phyloP scores from a whole-genome alignment of 768 basidiomycete species.

The Panellus pusillus region DNA sequence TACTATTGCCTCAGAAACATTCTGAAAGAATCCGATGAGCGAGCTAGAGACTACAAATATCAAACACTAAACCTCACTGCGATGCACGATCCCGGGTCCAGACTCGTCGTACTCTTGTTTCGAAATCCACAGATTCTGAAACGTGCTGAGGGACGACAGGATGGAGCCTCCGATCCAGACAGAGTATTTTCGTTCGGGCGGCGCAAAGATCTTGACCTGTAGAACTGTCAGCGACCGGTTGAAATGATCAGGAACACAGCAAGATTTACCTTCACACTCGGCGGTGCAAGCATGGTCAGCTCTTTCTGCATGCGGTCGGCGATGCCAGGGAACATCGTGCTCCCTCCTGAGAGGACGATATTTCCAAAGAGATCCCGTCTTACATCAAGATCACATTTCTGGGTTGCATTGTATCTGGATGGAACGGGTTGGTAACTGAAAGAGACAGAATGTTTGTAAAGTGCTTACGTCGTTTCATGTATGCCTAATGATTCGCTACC shows the following conservation, averaged over 20 bases:
- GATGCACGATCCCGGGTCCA: constrained; percentile 4
- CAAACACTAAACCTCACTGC: neutral
- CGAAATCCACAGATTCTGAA: constrained; percentile 1
- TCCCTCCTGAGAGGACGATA: constrained; percentile 4
- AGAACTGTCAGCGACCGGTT: neutral
- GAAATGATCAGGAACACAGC: too few species aligned
- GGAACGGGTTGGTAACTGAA: neutral
- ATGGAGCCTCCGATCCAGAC: constrained; percentile 9
- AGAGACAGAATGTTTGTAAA: neutral
- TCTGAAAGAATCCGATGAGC: too few species aligned
- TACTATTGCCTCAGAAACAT: too few species aligned
- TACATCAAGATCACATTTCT: constrained; percentile 1
- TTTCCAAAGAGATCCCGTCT: neutral
- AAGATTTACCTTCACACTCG: constrained; percentile 53
- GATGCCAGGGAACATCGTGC: constrained; percentile 9
- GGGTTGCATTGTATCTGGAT: neutral
- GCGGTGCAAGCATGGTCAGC: constrained; percentile 59
- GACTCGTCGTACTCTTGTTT: constrained; percentile 10
- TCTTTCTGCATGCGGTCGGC: constrained; percentile 73
- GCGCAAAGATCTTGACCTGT: constrained; percentile 46
- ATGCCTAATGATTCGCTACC: constrained; percentile 49
- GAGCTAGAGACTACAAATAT: too few species aligned
- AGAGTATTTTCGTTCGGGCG: constrained; percentile 68
- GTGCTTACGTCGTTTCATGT: neutral
- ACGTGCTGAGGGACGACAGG: neutral